Percentiles rank a stretch among this genome's conserved stretches.
Evolutionary conservation across 805 yeast species (phyloP).

Genomic region (Lachancea quebecensis): DNA sequence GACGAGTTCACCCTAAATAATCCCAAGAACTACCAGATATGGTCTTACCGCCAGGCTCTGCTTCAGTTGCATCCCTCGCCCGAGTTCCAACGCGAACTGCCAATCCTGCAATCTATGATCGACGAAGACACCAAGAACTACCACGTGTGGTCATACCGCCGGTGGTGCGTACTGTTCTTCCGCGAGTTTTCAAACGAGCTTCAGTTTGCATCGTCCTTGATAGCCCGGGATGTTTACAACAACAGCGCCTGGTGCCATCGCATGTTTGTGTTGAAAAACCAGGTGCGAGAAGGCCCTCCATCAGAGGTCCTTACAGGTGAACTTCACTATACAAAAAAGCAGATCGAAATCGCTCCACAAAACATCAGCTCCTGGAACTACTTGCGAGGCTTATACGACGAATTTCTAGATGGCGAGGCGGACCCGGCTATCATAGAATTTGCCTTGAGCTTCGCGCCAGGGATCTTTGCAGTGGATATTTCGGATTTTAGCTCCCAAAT

Average conservation of each 20-base stretch:
- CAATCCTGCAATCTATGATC: slow-evolving; percentile 60
- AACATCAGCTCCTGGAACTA: slow-evolving; percentile 88
- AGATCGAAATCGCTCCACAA: slow-evolving; percentile 60
- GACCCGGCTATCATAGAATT: slow-evolving; percentile 40
- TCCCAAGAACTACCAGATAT: slow-evolving; percentile 92
- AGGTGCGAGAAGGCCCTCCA: slow-evolving; percentile 2
- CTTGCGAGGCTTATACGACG: slow-evolving; percentile 48
- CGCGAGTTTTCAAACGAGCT: slow-evolving; percentile 46
- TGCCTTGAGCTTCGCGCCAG: slow-evolving; percentile 37
- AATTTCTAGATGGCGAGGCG: slow-evolving; percentile 18
- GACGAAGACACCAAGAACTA: slow-evolving; percentile 82
- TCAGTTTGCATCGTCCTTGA: slow-evolving; percentile 39
- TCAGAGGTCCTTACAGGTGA: slow-evolving; percentile 37
- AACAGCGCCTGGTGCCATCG: slow-evolving; percentile 94
- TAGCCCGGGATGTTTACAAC: slow-evolving; percentile 66
- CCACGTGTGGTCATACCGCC: slow-evolving; percentile 92
- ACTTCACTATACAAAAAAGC: slow-evolving; percentile 41
- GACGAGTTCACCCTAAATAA: slow-evolving; percentile 66
- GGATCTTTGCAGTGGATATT: slow-evolving; percentile 12
- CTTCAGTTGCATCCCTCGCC: slow-evolving; percentile 35
- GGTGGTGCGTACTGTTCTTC: slow-evolving; percentile 68
- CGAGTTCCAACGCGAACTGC: slow-evolving; percentile 47
- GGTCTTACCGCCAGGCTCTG: slow-evolving; percentile 82
- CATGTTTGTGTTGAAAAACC: slow-evolving; percentile 44
- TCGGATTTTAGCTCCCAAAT: slow-evolving; percentile 23